Evolutionary conservation across 305 asterid species (phyloP), one percentile per base, ranked within the genome.

Genomic region (Stenogyne calaminthoides): DNA sequence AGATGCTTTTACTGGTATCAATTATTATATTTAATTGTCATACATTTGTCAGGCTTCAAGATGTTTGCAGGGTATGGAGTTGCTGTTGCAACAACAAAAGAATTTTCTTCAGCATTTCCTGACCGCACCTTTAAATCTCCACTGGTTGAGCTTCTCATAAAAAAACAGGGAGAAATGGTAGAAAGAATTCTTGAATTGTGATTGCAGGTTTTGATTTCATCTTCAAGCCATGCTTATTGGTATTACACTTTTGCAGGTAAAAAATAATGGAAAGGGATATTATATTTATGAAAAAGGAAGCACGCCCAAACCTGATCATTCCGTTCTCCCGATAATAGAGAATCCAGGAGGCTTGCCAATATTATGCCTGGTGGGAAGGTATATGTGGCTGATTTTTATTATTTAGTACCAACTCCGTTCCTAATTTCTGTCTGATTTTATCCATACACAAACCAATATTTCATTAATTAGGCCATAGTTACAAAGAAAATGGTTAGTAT

Each of bases 61-160:
- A 95, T 83, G 69, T 95, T n/a, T 72, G 91, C 98, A 69, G 99
- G 99, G 70, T 95, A 95, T 74, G 99, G 98, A 64, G 99, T 95
- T 61, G 84, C 82, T 81, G 79, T 85, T 75, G 96, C 99, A 25
- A 80, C 89, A 52, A 80, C 84, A 46, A 82, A 92, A 80, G 83
- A 76, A 74, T 87, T 84, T 78, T 52, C 80, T 46, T 56, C 78
- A 11, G 81, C 97, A 37, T 95, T 95, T 86, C 82, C 90, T 61
- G 99, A 85, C 34, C 89, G 98, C 70, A 87, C 88, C 66, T 92
- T 91, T 63, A 40, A 20, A 70, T 75, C 90, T 84, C 94, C 98
- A 42, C 77, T 95, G 81, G 76, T 89, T 72, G 91, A 87, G 49
- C 96, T 92, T 78, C 93, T 95, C 49, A 80, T 89, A n/a, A 93